Evolutionary conservation across 345 rosid species (phyloP).

Genomic region (Eucalyptus decipiens): DNA sequence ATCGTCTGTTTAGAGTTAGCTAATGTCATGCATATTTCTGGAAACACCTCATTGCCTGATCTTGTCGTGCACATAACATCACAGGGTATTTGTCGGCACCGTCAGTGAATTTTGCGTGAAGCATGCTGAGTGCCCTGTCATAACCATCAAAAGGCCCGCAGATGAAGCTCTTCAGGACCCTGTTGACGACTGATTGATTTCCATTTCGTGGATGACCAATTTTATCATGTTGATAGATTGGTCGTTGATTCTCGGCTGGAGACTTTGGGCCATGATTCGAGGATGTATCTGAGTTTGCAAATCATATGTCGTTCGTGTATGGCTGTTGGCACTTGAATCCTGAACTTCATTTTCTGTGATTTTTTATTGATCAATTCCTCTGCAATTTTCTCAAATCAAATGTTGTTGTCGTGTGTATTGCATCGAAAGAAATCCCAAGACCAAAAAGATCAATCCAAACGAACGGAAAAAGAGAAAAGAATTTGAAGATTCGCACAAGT

Average conservation of each 20-base stretch:
- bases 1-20: not conserved
- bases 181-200: constrained; percentile 52
- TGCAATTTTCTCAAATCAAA: not conserved
- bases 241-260: not conserved
- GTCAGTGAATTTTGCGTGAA: constrained; percentile 94
- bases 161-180: constrained; percentile 91
- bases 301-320: not conserved
- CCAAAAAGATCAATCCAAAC: not conserved
- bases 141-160: constrained; percentile 74
- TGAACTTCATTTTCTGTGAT: not conserved
- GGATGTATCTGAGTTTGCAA: not conserved
- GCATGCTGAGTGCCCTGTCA: constrained; percentile 93
- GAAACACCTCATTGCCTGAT: not conserved
- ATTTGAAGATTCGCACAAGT: not conserved
- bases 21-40: not conserved
- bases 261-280: not conserved
- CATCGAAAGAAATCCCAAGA: not conserved
- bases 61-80: not conserved
- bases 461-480: not conserved
- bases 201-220: not conserved
- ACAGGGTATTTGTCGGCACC: constrained; percentile 93
- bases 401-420: not conserved
- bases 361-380: not conserved
- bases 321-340: not conserved
- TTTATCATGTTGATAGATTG: not conserved